Percentiles rank a stretch among this genome's conserved stretches.
Evolutionary conservation across 73 alveolate genomes (phyloP).

Genomic region (Paramecium octaurelia): DNA sequence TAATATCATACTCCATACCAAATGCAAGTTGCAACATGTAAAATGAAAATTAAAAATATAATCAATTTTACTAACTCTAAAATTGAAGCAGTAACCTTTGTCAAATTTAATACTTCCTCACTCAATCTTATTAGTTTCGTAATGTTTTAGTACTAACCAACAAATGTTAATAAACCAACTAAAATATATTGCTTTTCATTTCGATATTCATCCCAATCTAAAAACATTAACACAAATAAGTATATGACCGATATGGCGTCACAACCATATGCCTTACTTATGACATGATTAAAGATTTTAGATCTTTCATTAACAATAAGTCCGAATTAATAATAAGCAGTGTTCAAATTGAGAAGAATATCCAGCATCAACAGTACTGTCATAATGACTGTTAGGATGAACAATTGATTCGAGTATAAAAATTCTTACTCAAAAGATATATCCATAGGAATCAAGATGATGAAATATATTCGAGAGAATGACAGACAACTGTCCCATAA

Average conservation of each 20-base stretch:
- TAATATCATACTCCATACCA: constrained; percentile 35
- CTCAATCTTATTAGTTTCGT: background rate
- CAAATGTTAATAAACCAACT: constrained; percentile 6
- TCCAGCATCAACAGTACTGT: background rate
- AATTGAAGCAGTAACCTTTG: background rate
- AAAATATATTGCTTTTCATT: background rate
- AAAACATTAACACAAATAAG: background rate
- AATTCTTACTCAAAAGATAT: background rate
- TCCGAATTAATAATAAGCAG: constrained; percentile 30
- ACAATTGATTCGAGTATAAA: background rate
- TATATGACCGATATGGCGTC: constrained; percentile 3
- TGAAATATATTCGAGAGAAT: background rate
- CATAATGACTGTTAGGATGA: background rate
- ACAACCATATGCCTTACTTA: background rate
- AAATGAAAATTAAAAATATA: background rate
- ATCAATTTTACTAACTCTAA: constrained; percentile 2
- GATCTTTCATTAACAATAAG: constrained; percentile 11
- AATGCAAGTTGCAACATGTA: constrained; percentile 23
- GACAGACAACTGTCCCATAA: constrained; percentile 11
- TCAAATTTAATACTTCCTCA: constrained; percentile 25
- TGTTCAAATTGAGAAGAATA: background rate
- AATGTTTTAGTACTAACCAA: background rate
- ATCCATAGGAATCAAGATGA: constrained; percentile 7
- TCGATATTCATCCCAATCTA: background rate
- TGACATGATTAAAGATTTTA: constrained; percentile 3